Percentiles rank a stretch among this genome's conserved stretches.
These are phyloP conservation scores for Jatropha curcas DNA, from an alignment of 345 rosid species.

Conservation along the genomic window DNA sequence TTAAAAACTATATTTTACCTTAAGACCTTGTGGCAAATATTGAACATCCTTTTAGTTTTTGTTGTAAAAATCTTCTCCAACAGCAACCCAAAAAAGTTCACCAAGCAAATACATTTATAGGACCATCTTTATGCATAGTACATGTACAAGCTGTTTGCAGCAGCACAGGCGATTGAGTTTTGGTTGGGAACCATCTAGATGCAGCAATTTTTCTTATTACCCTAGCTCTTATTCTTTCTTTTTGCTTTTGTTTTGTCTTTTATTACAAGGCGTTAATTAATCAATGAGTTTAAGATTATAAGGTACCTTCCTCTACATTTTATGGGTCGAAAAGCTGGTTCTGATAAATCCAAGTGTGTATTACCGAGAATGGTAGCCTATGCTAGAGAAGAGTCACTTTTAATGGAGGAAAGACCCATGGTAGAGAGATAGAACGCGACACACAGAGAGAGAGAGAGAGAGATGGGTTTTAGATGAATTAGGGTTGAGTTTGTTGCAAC, in stretches of 20 bases:
- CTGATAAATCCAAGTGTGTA: conserved; percentile 79
- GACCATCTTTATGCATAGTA: conserved; percentile 69
- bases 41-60: conserved; percentile 48
- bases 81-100: conserved; percentile 47
- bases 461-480: no score
- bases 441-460: no score
- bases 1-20: conserved; percentile 38
- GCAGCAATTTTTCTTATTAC: conserved; percentile 90
- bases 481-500: no score
- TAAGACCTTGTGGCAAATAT: conserved; percentile 50
- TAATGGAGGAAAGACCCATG: no score
- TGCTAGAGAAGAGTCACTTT: no score
- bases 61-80: conserved; percentile 50
- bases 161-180: conserved; percentile 94
- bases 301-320: background rate
- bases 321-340: conserved; percentile 72
- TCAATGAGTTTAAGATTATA: no score
- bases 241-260: no score
- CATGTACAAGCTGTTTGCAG: conserved; percentile 99
- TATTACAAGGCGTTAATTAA: no score
- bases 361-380: conserved; percentile 66
- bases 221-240: no score
- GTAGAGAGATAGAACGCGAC: no score
- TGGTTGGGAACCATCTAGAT: conserved; percentile 93
- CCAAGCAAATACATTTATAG: conserved; percentile 31